A percentile compares a stretch with the other conserved stretches of the same genome.
phyloP scores from a whole-genome alignment of 2,329 filamentous ascomycete genomes.

The Monosporascus sp. region DNA sequence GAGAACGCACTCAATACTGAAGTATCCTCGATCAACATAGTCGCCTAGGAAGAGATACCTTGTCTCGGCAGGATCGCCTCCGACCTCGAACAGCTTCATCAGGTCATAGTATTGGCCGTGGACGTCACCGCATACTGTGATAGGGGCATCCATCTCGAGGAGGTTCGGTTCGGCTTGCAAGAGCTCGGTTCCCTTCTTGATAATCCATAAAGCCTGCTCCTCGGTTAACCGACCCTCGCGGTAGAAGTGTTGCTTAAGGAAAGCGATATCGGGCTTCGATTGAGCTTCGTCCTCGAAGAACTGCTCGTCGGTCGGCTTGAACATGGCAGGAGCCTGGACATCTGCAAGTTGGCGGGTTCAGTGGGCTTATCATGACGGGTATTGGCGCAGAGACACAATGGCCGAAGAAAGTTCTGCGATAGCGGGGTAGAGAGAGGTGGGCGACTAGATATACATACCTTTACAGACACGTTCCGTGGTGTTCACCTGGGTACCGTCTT shows the following conservation, averaged over 20 bases:
- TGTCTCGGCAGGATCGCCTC: constrained; percentile 92
- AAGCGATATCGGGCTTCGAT: constrained; percentile 84
- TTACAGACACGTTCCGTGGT: constrained; percentile 96
- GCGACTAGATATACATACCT: constrained; percentile 54
- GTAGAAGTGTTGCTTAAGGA: constrained; percentile 98
- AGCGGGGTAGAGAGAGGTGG: constrained; percentile 15
- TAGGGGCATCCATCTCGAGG: constrained; percentile 98
- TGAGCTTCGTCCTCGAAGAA: constrained; percentile 86
- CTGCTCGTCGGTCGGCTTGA: constrained; percentile 86
- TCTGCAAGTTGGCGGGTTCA: constrained; percentile 50
- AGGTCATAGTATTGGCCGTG: constrained; percentile 99
- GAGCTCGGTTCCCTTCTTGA: constrained; percentile 80
- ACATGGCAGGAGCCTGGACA: constrained; percentile 94
- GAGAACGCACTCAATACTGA: constrained; percentile 97
- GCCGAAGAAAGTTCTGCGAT: not conserved
- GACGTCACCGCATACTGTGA: constrained; percentile 96
- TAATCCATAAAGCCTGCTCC: constrained; percentile 95
- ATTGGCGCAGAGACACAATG: constrained; percentile 1
- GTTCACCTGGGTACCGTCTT: constrained; percentile 92
- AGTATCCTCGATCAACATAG: constrained; percentile 97
- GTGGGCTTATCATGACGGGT: constrained; percentile 9
- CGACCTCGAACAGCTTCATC: constrained; percentile 99
- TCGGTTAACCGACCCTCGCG: constrained; percentile 94
- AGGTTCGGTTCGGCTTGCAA: constrained; percentile 89
- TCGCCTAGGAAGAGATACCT: constrained; percentile 95